These are phyloP conservation scores for Stephanocyclus meneghinianus DNA, from an alignment of 352 stramenopile genomes.

Conservation along the genomic window DNA sequence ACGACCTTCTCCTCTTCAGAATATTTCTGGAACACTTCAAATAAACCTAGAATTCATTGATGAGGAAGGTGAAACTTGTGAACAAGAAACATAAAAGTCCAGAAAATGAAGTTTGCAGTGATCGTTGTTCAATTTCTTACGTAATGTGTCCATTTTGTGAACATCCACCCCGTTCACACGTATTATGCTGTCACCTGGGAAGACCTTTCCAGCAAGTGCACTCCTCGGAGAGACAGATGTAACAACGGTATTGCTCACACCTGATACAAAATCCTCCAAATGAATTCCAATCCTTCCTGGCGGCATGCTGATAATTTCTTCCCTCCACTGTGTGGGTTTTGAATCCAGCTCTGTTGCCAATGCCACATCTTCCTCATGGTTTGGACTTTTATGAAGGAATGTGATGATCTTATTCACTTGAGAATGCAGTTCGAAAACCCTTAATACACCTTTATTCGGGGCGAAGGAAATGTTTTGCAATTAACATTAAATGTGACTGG, in stretches of 20 bases:
- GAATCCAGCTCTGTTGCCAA: too few species aligned
- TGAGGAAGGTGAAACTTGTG: neutral
- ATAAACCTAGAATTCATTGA: neutral
- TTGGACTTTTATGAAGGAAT: neutral
- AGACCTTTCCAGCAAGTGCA: neutral
- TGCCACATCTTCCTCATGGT: too few species aligned
- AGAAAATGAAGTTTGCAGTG: neutral
- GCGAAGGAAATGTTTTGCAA: too few species aligned
- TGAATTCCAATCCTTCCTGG: slow-evolving; percentile 20
- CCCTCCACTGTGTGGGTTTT: neutral
- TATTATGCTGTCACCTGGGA: slow-evolving; percentile 11
- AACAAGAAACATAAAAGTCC: neutral
- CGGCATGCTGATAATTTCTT: neutral
- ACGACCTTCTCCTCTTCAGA: slow-evolving; percentile 1
- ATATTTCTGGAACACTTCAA: neutral
- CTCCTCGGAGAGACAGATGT: slow-evolving; percentile 5
- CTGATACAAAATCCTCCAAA: neutral
- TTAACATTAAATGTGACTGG: too few species aligned
- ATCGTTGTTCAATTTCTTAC: neutral
- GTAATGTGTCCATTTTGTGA: slow-evolving; percentile 6
- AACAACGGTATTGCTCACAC: slow-evolving; percentile 1
- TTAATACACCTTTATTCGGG: neutral
- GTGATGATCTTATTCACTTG: neutral
- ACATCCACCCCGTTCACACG: slow-evolving; percentile 28
- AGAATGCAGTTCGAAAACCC: neutral